Conservation (phyloP, 202 grass and related monocot species). For the Digitaria exilis region DNA sequence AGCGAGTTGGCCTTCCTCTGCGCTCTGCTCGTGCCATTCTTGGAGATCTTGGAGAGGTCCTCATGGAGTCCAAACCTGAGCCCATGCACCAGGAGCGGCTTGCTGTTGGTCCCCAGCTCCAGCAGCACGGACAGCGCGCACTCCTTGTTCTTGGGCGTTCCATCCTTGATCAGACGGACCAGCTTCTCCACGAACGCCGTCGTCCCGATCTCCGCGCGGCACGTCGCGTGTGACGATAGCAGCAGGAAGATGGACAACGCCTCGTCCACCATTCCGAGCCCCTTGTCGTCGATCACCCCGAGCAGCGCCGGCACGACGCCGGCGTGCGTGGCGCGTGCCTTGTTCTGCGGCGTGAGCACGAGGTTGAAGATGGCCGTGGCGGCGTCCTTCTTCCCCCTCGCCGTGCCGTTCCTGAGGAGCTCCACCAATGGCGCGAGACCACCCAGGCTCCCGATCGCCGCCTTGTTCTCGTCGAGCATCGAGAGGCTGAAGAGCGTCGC, state of each 20-base stretch:
- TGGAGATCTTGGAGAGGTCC: conserved; percentile 49
- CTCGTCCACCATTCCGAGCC: conserved; percentile 76
- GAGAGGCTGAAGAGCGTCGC: conserved; percentile 83
- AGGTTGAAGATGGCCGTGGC: conserved; percentile 86
- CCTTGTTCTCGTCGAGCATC: conserved; percentile 79
- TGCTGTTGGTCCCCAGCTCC: conserved; percentile 54
- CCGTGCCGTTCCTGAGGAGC: conserved; percentile 65
- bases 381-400: conserved; percentile 86
- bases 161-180: conserved; percentile 59
- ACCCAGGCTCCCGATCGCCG: conserved; percentile 53
- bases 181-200: conserved; percentile 56
- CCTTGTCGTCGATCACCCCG: conserved; percentile 52
- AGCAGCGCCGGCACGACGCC: conserved; percentile 50
- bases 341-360: conserved; percentile 66
- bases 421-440: conserved; percentile 74
- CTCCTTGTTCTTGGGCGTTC: conserved; percentile 81
- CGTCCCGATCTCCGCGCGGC: conserved; percentile 52
- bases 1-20: conserved; percentile 77
- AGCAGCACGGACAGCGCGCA: conserved; percentile 70
- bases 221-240: conserved; percentile 58
- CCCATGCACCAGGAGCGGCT: conserved; percentile 52
- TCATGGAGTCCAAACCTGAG: conserved; percentile 56
- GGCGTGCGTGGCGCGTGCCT: conserved; percentile 54
- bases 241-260: conserved; percentile 76
- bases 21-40: conserved; percentile 61